Conservation (phyloP, 2,329 filamentous ascomycete species). For the Xylariales sp. region DNA sequence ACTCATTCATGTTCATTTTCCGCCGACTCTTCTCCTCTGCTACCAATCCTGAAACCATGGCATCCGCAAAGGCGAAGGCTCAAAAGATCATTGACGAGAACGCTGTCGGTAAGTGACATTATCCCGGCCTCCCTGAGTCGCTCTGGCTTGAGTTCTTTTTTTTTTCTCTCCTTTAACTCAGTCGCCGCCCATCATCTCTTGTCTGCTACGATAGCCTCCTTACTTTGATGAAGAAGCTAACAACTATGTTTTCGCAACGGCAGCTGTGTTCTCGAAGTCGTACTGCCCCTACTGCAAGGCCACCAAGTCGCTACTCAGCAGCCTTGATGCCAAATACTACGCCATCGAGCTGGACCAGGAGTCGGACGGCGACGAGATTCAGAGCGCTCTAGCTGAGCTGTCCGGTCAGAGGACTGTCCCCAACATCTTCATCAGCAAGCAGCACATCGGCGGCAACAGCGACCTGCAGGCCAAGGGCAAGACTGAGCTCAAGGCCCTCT, state of each 20-base stretch:
- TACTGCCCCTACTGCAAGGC: slow-evolving; percentile 91
- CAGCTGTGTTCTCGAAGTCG: slow-evolving; percentile 93
- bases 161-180: too few species aligned
- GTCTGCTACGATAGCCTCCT: too few species aligned
- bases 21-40: slow-evolving; percentile 61
- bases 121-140: neutral
- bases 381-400: slow-evolving; percentile 76
- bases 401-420: slow-evolving; percentile 85
- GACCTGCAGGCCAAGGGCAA: slow-evolving; percentile 63
- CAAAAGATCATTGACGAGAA: slow-evolving; percentile 87
- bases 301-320: slow-evolving; percentile 70
- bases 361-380: slow-evolving; percentile 75
- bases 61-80: slow-evolving; percentile 77
- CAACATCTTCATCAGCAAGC: slow-evolving; percentile 86
- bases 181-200: too few species aligned
- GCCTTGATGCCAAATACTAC: slow-evolving; percentile 67
- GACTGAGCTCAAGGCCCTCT: slow-evolving; percentile 61
- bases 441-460: slow-evolving; percentile 97
- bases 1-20: slow-evolving; percentile 56
- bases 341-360: slow-evolving; percentile 81
- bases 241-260: neutral
- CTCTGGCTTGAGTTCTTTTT: slow-evolving; percentile 8
- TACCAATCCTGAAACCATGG: slow-evolving; percentile 64
- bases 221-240: slow-evolving; percentile 1
- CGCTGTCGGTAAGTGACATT: slow-evolving; percentile 62